Evolutionary conservation across 2,329 filamentous ascomycete genomes (phyloP).

Genomic region (Verticillium alfalfae): DNA sequence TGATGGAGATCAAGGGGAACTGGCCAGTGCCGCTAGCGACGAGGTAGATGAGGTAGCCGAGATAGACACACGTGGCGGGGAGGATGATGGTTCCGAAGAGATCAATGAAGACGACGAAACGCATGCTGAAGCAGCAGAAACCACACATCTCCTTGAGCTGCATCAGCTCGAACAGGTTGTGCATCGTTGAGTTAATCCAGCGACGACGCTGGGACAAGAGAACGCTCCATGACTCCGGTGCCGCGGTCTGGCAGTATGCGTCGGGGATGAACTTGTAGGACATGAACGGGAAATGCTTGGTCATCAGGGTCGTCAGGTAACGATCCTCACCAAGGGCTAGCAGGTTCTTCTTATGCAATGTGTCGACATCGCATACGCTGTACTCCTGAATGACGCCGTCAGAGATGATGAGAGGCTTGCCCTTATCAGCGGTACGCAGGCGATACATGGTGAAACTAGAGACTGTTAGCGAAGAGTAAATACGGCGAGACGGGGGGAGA

Average conservation of each 20-base stretch:
- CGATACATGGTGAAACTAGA: slow-evolving; percentile 98
- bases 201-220: slow-evolving; percentile 94
- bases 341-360: slow-evolving; percentile 94
- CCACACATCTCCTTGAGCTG: slow-evolving; percentile 91
- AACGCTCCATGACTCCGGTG: slow-evolving; percentile 90
- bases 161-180: slow-evolving; percentile 90
- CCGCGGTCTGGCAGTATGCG: slow-evolving; percentile 88
- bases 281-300: slow-evolving; percentile 93
- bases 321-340: slow-evolving; percentile 93
- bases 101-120: slow-evolving; percentile 93
- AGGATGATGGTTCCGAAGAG: slow-evolving; percentile 88
- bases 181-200: slow-evolving; percentile 99
- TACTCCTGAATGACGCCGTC: slow-evolving; percentile 87
- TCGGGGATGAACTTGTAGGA: slow-evolving; percentile 94
- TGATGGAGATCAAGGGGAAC: slow-evolving; percentile 81
- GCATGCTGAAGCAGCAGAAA: slow-evolving; percentile 98
- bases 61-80: slow-evolving; percentile 80
- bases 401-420: slow-evolving; percentile 88
- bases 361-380: slow-evolving; percentile 83
- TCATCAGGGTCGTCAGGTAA: slow-evolving; percentile 96
- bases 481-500: neutral
- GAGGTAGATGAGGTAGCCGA: slow-evolving; percentile 81
- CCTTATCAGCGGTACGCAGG: slow-evolving; percentile 86
- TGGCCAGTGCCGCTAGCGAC: slow-evolving; percentile 64
- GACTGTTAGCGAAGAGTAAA: slow-evolving; percentile 25